phyloP scores from a whole-genome alignment of 2,329 filamentous ascomycete species.

The Fusarium sp. region DNA sequence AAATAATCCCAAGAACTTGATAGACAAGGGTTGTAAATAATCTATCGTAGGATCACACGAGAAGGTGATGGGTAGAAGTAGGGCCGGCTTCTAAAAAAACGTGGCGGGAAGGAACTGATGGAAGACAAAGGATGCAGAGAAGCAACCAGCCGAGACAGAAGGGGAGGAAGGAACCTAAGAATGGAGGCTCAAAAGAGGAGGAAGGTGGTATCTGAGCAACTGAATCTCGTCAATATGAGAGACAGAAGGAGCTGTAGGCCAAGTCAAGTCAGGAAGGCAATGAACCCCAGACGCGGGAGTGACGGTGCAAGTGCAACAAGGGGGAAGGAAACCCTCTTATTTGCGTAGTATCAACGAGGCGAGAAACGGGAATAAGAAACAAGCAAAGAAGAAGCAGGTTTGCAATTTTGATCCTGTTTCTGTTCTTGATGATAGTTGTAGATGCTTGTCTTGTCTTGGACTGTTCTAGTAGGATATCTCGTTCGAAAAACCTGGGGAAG shows the following conservation, averaged over 20 bases:
- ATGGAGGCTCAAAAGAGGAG: conserved; percentile 16
- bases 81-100: conserved; percentile 13
- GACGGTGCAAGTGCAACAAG: conserved; percentile 33
- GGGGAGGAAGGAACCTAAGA: background rate
- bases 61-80: conserved; percentile 17
- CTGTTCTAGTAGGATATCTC: background rate
- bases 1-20: background rate
- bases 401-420: background rate
- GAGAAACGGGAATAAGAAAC: conserved; percentile 14
- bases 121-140: conserved; percentile 28
- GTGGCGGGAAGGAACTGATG: conserved; percentile 33
- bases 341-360: conserved; percentile 35
- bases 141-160: conserved; percentile 36
- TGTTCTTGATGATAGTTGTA: background rate
- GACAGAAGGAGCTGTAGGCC: conserved; percentile 12
- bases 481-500: background rate
- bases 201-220: background rate
- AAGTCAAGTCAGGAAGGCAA: background rate
- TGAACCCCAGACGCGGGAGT: conserved; percentile 36
- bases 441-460: background rate
- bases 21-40: background rate
- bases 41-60: conserved; percentile 5
- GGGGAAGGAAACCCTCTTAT: conserved; percentile 4
- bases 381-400: background rate
- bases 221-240: conserved; percentile 34